Evolutionary conservation across 306 rosid genomes (phyloP).

Genomic region (Crataegus laevigata): DNA sequence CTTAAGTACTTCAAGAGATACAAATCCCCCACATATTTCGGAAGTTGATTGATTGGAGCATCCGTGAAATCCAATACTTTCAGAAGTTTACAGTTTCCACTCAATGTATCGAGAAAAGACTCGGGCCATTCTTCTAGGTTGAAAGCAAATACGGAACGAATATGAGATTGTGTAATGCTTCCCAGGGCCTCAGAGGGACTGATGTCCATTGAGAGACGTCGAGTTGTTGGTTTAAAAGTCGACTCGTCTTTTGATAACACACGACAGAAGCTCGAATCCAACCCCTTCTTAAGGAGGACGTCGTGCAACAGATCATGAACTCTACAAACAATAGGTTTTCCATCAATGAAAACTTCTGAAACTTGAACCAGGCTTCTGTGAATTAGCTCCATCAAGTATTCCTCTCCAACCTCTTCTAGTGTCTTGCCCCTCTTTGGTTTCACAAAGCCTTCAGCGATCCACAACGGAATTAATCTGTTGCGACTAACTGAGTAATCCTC

Average conservation of each 20-base stretch:
- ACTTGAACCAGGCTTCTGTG: conserved; percentile 4
- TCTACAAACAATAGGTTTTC: background rate
- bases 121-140: background rate
- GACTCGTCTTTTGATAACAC: background rate
- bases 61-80: conserved; percentile 8
- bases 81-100: background rate
- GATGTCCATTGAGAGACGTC: background rate
- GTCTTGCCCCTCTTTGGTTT: background rate
- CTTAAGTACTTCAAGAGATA: conserved; percentile 12
- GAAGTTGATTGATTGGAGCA: conserved; percentile 12
- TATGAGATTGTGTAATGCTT: too few species aligned
- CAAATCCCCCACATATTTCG: background rate
- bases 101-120: background rate
- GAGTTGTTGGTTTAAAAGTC: background rate
- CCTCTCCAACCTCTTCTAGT: conserved; percentile 10
- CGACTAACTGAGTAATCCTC: background rate
- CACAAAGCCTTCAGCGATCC: conserved; percentile 24
- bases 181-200: too few species aligned
- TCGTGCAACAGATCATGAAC: conserved; percentile 11
- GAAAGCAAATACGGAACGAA: conserved; percentile 1
- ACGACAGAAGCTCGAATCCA: background rate
- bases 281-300: background rate
- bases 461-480: background rate
- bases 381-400: background rate
- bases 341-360: background rate